Percentiles rank a stretch among this genome's conserved stretches.
phyloP scores from a whole-genome alignment of 163 green algal genomes.

The Chlorella variabilis region DNA sequence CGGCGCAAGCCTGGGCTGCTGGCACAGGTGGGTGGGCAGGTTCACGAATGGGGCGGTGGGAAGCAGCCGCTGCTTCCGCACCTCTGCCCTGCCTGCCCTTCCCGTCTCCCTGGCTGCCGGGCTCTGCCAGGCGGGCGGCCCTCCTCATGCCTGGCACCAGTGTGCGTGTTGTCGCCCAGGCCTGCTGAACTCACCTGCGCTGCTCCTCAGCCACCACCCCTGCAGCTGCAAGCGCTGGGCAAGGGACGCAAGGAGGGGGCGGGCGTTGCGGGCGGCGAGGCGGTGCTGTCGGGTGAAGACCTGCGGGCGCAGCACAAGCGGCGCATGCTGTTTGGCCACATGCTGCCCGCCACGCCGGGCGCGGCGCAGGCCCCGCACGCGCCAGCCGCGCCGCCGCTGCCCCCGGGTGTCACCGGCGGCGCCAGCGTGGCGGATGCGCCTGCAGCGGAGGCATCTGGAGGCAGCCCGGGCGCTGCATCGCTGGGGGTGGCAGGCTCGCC shows the following conservation, averaged over 20 bases:
- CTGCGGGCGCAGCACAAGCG: constrained; percentile 47
- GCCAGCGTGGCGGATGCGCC: neutral
- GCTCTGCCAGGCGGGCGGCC: no score
- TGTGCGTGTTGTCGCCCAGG: no score
- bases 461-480: no score
- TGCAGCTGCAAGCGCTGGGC: constrained; percentile 14
- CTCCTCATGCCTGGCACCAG: no score
- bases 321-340: constrained; percentile 51
- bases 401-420: neutral
- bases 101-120: no score
- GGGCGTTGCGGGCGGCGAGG: neutral
- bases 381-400: neutral
- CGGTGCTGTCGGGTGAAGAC: neutral
- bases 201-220: neutral
- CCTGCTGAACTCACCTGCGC: no score
- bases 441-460: no score
- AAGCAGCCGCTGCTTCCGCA: no score
- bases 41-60: no score
- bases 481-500: no score
- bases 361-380: neutral
- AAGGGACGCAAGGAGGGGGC: constrained; percentile 2
- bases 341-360: neutral
- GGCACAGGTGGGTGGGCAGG: constrained; percentile 32
- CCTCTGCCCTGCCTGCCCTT: no score
- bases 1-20: constrained; percentile 38